Conservation (phyloP, 306 rosid genomes). For the Acacia melanoxylon region DNA sequence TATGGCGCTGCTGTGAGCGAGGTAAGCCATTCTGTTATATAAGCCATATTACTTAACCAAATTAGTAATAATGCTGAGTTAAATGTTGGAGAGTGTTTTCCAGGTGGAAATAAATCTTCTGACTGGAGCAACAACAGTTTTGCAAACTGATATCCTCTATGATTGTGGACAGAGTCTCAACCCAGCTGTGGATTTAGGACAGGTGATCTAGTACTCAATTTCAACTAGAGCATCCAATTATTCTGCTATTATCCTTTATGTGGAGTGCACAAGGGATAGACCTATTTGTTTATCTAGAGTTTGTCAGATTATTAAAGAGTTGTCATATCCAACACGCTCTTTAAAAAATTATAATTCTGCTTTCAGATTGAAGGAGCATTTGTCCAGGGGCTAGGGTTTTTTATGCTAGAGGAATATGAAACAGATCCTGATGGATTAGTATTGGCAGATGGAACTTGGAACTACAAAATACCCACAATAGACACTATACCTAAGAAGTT, state of each 20-base stretch:
- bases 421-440: constrained; percentile 66
- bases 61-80: background rate
- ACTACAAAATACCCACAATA: constrained; percentile 80
- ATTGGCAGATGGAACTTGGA: constrained; percentile 79
- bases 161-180: constrained; percentile 98
- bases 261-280: background rate
- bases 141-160: constrained; percentile 78
- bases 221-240: background rate
- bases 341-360: constrained; percentile 18
- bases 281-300: background rate
- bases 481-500: constrained; percentile 84
- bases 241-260: background rate
- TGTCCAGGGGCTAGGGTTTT: constrained; percentile 89
- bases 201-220: constrained; percentile 47
- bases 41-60: constrained; percentile 1
- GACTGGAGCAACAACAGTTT: constrained; percentile 75
- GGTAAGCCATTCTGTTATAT: constrained; percentile 45
- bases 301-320: background rate
- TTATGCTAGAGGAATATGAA: constrained; percentile 82
- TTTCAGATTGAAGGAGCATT: constrained; percentile 97
- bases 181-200: constrained; percentile 98
- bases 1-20: constrained; percentile 93
- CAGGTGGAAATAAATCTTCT: constrained; percentile 92
- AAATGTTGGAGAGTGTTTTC: constrained; percentile 22
- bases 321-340: background rate